These are phyloP conservation scores for Polyplosphaeria fusca DNA, from an alignment of 495 filamentous ascomycete genomes.

Conservation along the genomic window DNA sequence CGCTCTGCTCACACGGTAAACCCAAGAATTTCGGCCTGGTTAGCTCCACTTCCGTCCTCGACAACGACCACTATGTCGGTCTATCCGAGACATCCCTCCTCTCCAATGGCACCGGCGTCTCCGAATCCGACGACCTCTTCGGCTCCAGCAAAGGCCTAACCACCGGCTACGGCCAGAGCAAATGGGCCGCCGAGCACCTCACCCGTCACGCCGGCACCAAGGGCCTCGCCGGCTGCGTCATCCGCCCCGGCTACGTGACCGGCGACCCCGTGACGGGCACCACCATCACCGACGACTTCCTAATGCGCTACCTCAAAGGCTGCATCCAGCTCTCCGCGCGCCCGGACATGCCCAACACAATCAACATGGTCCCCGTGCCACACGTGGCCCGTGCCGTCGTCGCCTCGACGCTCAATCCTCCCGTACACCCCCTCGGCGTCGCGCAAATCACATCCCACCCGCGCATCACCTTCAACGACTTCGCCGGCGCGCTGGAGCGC, in stretches of 20 bases:
- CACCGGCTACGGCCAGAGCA: constrained; percentile 89
- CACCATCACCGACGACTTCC: constrained; percentile 86
- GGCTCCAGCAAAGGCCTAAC: constrained; percentile 63
- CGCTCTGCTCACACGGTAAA: constrained; percentile 70
- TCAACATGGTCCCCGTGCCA: constrained; percentile 87
- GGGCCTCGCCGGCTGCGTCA: constrained; percentile 70
- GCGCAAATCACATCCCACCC: constrained; percentile 81
- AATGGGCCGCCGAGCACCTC: constrained; percentile 81
- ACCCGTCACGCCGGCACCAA: constrained; percentile 73
- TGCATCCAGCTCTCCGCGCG: constrained; percentile 73
- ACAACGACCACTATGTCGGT: constrained; percentile 73
- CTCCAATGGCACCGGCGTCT: constrained; percentile 52
- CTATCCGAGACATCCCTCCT: constrained; percentile 61
- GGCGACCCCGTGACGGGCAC: constrained; percentile 72
- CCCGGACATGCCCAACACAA: constrained; percentile 78
- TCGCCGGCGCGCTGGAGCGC: constrained; percentile 62
- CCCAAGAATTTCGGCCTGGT: constrained; percentile 82
- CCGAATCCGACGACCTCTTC: constrained; percentile 63
- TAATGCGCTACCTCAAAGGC: constrained; percentile 84
- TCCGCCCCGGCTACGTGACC: constrained; percentile 83
- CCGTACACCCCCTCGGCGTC: constrained; percentile 53
- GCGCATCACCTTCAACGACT: constrained; percentile 74
- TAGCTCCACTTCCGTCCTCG: constrained; percentile 79
- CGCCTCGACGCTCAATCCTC: constrained; percentile 64
- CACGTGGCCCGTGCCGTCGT: constrained; percentile 79